Conservation (phyloP, 2,329 filamentous ascomycete genomes). For the Claviceps spartinae region DNA sequence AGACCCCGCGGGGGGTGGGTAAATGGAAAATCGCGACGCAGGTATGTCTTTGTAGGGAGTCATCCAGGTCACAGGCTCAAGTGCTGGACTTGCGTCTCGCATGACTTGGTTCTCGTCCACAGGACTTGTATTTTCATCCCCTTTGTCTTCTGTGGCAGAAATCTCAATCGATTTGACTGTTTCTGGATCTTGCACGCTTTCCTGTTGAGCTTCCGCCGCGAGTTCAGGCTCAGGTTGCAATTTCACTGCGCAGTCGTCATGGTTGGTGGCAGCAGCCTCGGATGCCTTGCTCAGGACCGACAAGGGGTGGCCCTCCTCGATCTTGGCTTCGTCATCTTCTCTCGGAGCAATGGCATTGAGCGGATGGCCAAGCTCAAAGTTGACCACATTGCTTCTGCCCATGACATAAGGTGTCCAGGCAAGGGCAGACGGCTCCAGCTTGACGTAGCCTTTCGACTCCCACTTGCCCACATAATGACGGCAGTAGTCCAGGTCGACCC, state of each 20-base stretch:
- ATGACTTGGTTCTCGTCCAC: conserved; percentile 16
- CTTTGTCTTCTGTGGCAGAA: conserved; percentile 18
- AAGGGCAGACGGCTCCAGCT: conserved; percentile 64
- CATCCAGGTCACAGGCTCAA: conserved; percentile 27
- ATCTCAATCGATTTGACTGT: conserved; percentile 19
- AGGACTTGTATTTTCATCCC: conserved; percentile 10
- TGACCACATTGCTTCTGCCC: conserved; percentile 70
- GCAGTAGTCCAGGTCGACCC: conserved; percentile 76
- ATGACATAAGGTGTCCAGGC: conserved; percentile 97
- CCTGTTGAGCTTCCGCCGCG: not conserved
- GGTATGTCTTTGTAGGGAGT: conserved; percentile 46
- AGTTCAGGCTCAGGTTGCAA: conserved; percentile 3
- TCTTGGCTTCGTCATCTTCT: conserved; percentile 50
- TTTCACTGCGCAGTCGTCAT: conserved; percentile 4
- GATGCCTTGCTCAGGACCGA: not conserved
- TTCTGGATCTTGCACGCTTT: conserved; percentile 9
- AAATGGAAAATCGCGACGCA: conserved; percentile 61
- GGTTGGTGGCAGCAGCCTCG: conserved; percentile 4
- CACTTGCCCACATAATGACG: conserved; percentile 78
- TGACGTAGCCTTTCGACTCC: conserved; percentile 78
- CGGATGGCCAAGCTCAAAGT: conserved; percentile 69
- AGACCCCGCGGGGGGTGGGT: conserved; percentile 46
- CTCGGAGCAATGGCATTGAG: conserved; percentile 79
- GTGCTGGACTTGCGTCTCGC: conserved; percentile 12
- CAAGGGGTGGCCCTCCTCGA: conserved; percentile 18